Percentiles rank a stretch among this genome's conserved stretches.
phyloP scores from a whole-genome alignment of 2,329 filamentous ascomycete species.

The Phaeomoniella chlamydospora region DNA sequence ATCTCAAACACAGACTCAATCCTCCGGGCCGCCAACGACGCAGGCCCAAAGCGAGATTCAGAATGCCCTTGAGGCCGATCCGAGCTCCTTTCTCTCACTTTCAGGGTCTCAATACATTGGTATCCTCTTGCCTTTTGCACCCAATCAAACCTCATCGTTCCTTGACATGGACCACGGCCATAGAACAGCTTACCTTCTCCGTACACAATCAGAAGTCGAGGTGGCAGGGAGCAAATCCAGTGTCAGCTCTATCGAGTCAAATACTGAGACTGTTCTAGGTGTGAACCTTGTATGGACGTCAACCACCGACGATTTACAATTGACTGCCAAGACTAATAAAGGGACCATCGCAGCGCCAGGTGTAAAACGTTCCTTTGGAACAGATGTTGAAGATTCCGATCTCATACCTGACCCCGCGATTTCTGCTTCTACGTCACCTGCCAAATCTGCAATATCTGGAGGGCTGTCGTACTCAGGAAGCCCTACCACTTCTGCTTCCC shows the following conservation, averaged over 20 bases:
- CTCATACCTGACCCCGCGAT: not conserved
- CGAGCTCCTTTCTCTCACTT: not conserved
- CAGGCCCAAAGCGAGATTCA: not conserved
- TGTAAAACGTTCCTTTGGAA: not conserved
- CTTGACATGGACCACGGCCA: not conserved
- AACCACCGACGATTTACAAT: not conserved
- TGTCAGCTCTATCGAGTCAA: not conserved
- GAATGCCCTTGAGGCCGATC: not conserved
- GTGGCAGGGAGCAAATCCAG: not conserved
- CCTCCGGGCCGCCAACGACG: conserved; percentile 3
- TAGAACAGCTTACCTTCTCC: not conserved
- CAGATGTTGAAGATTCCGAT: not conserved
- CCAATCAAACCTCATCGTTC: not conserved
- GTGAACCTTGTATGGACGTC: not conserved
- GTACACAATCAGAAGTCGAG: not conserved
- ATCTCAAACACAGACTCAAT: conserved; percentile 15
- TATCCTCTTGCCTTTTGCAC: not conserved
- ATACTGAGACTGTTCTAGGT: not conserved
- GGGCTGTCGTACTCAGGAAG: too few relatives aligned
- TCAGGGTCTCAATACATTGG: not conserved
- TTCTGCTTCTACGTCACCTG: not conserved
- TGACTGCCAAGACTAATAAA: not conserved
- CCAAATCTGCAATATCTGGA: not conserved
- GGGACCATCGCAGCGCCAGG: not conserved
- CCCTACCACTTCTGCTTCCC: conserved; percentile 27